These are phyloP conservation scores for Tetratostichococcus sp. DNA, from an alignment of 139 green algal genomes.

Conservation along the genomic window DNA sequence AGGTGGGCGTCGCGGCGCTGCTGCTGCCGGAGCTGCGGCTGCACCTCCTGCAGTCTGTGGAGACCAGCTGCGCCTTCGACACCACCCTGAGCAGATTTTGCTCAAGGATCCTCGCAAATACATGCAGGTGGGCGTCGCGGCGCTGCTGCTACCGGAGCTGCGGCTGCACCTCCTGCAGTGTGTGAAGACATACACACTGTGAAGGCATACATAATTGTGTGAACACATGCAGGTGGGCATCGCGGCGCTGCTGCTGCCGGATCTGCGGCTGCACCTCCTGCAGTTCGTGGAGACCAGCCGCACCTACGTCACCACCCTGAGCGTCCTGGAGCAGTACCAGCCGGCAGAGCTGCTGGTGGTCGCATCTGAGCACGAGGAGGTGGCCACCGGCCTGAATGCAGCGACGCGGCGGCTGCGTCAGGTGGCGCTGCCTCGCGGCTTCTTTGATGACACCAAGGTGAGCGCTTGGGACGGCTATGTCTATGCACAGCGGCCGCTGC, in stretches of 20 bases:
- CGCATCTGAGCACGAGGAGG: conserved; percentile 10
- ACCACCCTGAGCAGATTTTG: conserved; percentile 39
- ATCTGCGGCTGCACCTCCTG: conserved; percentile 24
- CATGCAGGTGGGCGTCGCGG: conserved; percentile 47
- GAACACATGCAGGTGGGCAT: conserved; percentile 46
- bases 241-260: conserved; percentile 41
- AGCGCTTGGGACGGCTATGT: conserved; percentile 6
- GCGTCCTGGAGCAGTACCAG: conserved; percentile 1
- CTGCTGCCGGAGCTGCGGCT: conserved; percentile 23
- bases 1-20: conserved; percentile 56
- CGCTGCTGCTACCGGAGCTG: conserved; percentile 33
- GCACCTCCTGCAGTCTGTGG: conserved; percentile 50
- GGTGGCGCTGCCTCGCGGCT: conserved; percentile 13
- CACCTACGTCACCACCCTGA: conserved; percentile 41
- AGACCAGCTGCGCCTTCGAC: conserved; percentile 35
- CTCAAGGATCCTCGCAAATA: too few relatives aligned
- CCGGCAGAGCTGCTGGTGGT: conserved; percentile 35
- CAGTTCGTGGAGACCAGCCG: conserved; percentile 51
- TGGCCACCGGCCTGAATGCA: conserved; percentile 26
- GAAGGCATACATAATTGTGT: too few relatives aligned
- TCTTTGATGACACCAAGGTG: conserved; percentile 40
- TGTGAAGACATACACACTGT: too few relatives aligned
- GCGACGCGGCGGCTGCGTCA: conserved; percentile 19
- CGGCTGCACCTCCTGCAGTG: conserved; percentile 43
- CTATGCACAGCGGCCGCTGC: not conserved